phyloP scores from a whole-genome alignment of 1,284 basidiomycete species.

The Microstroma glucosiphilum region DNA sequence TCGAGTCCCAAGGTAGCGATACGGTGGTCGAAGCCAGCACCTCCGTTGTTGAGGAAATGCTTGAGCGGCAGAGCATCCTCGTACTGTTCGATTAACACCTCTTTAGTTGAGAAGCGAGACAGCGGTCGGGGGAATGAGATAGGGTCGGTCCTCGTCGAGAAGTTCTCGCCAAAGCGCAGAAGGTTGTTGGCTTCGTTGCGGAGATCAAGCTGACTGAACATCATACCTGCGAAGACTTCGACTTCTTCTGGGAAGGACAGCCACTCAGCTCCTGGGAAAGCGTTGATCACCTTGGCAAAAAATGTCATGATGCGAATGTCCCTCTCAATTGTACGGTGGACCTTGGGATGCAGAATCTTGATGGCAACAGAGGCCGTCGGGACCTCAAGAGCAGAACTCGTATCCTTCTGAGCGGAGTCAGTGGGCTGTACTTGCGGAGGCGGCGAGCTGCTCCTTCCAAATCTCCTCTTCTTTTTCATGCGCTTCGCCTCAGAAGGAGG shows the following conservation, averaged over 20 bases:
- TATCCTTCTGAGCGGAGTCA: slow-evolving; percentile 29
- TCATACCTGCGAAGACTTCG: slow-evolving; percentile 89
- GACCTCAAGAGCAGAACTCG: slow-evolving; percentile 23
- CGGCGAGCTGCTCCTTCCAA: neutral
- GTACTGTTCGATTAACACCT: slow-evolving; percentile 85
- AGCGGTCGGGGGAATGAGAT: slow-evolving; percentile 87
- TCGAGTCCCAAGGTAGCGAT: slow-evolving; percentile 90
- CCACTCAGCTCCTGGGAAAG: slow-evolving; percentile 92
- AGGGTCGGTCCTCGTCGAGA: slow-evolving; percentile 65
- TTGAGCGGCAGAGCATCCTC: slow-evolving; percentile 89
- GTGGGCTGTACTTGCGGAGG: slow-evolving; percentile 27
- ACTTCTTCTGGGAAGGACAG: slow-evolving; percentile 94
- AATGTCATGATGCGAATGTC: slow-evolving; percentile 92
- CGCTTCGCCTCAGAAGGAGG: slow-evolving; percentile 53
- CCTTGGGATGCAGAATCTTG: slow-evolving; percentile 84
- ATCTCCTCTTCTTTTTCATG: neutral
- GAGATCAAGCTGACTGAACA: slow-evolving; percentile 89
- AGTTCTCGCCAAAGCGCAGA: slow-evolving; percentile 77
- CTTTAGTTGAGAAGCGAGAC: slow-evolving; percentile 67
- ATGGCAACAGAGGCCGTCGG: slow-evolving; percentile 67
- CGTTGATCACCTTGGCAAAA: slow-evolving; percentile 73
- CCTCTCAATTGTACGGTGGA: slow-evolving; percentile 68
- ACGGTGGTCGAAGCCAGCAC: slow-evolving; percentile 72
- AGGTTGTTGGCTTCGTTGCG: slow-evolving; percentile 86
- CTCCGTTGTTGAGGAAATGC: slow-evolving; percentile 77